Evolutionary conservation across 2,329 filamentous ascomycete species (phyloP).

Genomic region (Myriosclerotinia scirpicola): DNA sequence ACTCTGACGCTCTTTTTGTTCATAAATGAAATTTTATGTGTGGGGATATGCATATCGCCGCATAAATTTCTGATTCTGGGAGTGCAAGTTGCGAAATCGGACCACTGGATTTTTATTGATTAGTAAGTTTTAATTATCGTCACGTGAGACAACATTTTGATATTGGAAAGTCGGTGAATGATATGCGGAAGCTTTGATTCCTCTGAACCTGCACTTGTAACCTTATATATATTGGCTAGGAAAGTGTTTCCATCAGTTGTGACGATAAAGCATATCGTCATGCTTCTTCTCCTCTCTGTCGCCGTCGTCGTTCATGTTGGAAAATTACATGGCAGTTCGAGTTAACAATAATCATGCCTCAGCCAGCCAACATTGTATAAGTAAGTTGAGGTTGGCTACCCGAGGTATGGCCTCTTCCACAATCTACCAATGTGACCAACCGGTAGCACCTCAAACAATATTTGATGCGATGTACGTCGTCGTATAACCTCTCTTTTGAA

Average conservation of each 20-base stretch:
- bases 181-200: too few species aligned
- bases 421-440: neutral
- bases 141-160: neutral
- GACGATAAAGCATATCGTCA: neutral
- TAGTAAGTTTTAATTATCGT: neutral
- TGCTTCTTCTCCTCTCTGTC: neutral
- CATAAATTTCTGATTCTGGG: neutral
- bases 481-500: neutral
- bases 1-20: conserved; percentile 12
- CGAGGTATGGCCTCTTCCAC: neutral
- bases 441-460: neutral
- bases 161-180: conserved; percentile 1
- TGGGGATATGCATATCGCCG: too few species aligned
- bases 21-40: too few species aligned
- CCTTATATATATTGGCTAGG: too few species aligned
- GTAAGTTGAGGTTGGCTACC: neutral
- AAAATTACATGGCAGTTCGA: neutral
- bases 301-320: neutral
- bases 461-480: neutral
- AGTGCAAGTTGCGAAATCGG: neutral
- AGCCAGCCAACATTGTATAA: neutral
- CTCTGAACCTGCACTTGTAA: too few species aligned
- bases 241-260: too few species aligned
- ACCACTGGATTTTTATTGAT: conserved; percentile 11
- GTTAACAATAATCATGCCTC: neutral